Percentiles rank a stretch among this genome's conserved stretches.
These are phyloP conservation scores for Penicillium palitans DNA, from an alignment of 2,329 filamentous ascomycete genomes.

Conservation along the genomic window DNA sequence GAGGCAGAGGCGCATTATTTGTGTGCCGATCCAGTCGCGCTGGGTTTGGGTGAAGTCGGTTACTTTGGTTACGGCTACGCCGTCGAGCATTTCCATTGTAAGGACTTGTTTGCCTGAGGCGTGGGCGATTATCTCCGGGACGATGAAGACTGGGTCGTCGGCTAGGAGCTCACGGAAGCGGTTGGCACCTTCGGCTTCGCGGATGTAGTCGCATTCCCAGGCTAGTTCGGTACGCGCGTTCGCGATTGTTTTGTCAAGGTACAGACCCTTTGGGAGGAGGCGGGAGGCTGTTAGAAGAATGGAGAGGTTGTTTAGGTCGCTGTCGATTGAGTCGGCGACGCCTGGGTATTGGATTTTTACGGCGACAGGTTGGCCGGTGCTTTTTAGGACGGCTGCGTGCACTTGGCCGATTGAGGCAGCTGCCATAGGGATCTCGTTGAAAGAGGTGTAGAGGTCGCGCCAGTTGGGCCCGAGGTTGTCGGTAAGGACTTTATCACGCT, in stretches of 20 bases:
- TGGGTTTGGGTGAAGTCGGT: constrained; percentile 75
- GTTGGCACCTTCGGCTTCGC: constrained; percentile 78
- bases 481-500: constrained; percentile 79
- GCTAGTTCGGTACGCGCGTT: constrained; percentile 88
- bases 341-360: constrained; percentile 98
- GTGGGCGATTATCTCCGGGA: constrained; percentile 74
- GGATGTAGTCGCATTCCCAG: constrained; percentile 95
- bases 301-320: constrained; percentile 89
- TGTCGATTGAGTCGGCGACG: constrained; percentile 93
- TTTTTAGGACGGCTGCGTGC: constrained; percentile 77
- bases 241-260: constrained; percentile 94
- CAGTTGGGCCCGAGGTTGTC: constrained; percentile 80
- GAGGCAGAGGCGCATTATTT: constrained; percentile 86
- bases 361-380: constrained; percentile 73
- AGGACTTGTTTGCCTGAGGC: constrained; percentile 84
- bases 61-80: constrained; percentile 80
- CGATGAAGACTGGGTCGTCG: constrained; percentile 75
- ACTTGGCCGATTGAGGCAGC: constrained; percentile 97
- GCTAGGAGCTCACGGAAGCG: constrained; percentile 76
- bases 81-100: constrained; percentile 90
- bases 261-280: constrained; percentile 85
- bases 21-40: constrained; percentile 92
- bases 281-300: constrained; percentile 87
- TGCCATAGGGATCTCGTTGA: constrained; percentile 89
- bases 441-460: constrained; percentile 78